Conservation (phyloP, 306 rosid species). For the Citrullus colocynthis region DNA sequence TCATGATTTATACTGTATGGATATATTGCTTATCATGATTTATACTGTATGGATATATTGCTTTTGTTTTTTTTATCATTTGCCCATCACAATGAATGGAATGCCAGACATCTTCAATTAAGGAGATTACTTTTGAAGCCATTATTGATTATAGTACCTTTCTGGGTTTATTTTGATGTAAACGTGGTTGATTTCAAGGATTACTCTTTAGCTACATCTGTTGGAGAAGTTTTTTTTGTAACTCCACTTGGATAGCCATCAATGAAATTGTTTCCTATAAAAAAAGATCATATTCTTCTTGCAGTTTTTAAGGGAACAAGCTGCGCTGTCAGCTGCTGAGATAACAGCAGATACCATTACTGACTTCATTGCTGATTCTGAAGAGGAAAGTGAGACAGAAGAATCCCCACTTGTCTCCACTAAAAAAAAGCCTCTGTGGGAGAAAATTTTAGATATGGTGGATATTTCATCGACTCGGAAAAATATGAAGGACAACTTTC, state of each 20-base stretch:
- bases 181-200: background rate
- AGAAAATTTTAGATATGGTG: conserved; percentile 34
- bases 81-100: conserved; percentile 1
- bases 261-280: background rate
- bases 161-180: background rate
- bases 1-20: background rate
- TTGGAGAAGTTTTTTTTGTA: background rate
- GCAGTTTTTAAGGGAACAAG: conserved; percentile 94
- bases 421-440: conserved; percentile 39
- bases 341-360: conserved; percentile 75
- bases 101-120: background rate
- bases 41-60: background rate
- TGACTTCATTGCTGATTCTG: conserved; percentile 63
- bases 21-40: background rate
- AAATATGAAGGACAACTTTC: conserved; percentile 19
- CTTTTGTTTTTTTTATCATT: conserved; percentile 6
- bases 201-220: background rate
- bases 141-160: background rate
- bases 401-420: conserved; percentile 32
- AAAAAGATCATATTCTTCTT: conserved; percentile 16
- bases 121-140: background rate
- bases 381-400: conserved; percentile 58
- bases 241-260: background rate
- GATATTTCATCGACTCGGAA: conserved; percentile 39
- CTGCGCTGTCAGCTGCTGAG: conserved; percentile 79